Percentiles rank a stretch among this genome's conserved stretches.
Evolutionary conservation across 2,329 filamentous ascomycete genomes (phyloP).

Genomic region (Colletotrichum orbiculare): DNA sequence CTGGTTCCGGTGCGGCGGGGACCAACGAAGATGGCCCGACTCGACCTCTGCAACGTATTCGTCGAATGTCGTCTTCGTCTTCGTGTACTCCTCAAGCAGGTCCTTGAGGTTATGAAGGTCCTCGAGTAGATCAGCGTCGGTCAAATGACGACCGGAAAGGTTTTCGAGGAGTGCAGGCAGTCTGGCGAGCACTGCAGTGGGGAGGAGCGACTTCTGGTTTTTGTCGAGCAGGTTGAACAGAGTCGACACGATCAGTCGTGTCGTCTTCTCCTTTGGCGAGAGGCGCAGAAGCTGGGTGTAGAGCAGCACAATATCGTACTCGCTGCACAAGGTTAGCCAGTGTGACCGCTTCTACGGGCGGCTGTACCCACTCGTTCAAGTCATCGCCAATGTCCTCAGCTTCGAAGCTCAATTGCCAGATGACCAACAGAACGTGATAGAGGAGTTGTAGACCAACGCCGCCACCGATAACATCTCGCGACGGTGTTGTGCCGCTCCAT

Average conservation of each 20-base stretch:
- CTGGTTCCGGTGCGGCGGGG: slow-evolving; percentile 86
- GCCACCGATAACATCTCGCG: slow-evolving; percentile 75
- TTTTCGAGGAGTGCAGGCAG: slow-evolving; percentile 77
- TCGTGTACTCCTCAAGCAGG: slow-evolving; percentile 74
- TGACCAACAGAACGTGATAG: slow-evolving; percentile 90
- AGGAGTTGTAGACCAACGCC: slow-evolving; percentile 92
- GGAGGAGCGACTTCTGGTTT: slow-evolving; percentile 79
- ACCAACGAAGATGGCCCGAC: slow-evolving; percentile 91
- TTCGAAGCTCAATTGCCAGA: slow-evolving; percentile 98
- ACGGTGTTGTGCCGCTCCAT: slow-evolving; percentile 66
- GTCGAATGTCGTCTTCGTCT: slow-evolving; percentile 82
- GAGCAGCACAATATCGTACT: slow-evolving; percentile 90
- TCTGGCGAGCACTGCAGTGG: slow-evolving; percentile 86
- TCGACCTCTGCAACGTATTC: slow-evolving; percentile 90
- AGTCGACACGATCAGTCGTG: slow-evolving; percentile 88
- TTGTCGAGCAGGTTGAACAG: slow-evolving; percentile 83
- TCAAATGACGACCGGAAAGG: slow-evolving; percentile 69
- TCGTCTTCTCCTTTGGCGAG: slow-evolving; percentile 98
- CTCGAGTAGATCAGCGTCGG: slow-evolving; percentile 72
- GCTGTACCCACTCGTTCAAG: slow-evolving; percentile 78
- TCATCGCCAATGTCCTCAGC: slow-evolving; percentile 78
- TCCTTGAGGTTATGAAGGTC: slow-evolving; percentile 71
- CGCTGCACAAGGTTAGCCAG: slow-evolving; percentile 60
- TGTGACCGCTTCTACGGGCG: background rate
- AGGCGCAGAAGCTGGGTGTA: slow-evolving; percentile 93